Evolutionary conservation across 202 grass and related monocot genomes (phyloP), one percentile per base, ranked within the genome.

Genomic region (Panicum hallii): DNA sequence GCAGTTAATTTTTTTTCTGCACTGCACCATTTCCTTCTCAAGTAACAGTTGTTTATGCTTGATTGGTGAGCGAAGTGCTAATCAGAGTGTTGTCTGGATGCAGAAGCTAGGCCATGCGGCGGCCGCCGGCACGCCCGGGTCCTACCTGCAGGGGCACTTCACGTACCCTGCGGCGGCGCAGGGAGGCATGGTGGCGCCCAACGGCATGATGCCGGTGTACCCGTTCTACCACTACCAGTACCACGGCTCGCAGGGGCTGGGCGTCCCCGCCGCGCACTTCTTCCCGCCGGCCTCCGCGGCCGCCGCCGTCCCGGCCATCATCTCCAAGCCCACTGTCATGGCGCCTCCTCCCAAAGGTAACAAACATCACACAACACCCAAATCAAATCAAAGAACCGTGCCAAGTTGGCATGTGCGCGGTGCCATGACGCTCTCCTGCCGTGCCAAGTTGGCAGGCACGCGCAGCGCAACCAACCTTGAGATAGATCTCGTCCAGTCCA

Each of bases 141-240:
- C 93, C n/a, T 99, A 91, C 82, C 28, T 91, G 41, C 93, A 97
- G 79, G 93, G 93, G 4, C 97, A 99, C 79, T 97, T 85, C 93
- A 78, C 93, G 40, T 97, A 99, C 82, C 93, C 93, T 11, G 75
- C 88, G 63, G 82, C 86, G 67, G 79, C 89, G 67, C 87, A 87
- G 68, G 96, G 91, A 28, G 91, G 86, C 55, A 67, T 92, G 81
- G 76, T 96, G 40, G 87, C 88, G 75, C 84, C 87, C 19, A 91
- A 90, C 83, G 91, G 86, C 43, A 78, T 96, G 86, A 71, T 94
- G 79, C 94, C 94, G 38, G 72, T 92, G 79, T 87, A 95, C 54
- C 97, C 97, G 9, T 91, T 85, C 85, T 97, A 97, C 86, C 91
- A 94, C 28, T 88, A 90, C 53, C 91, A 92, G 58, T 85, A 94